Conservation (phyloP, 2,329 filamentous ascomycete species). For the Aureobasidium pullulans region DNA sequence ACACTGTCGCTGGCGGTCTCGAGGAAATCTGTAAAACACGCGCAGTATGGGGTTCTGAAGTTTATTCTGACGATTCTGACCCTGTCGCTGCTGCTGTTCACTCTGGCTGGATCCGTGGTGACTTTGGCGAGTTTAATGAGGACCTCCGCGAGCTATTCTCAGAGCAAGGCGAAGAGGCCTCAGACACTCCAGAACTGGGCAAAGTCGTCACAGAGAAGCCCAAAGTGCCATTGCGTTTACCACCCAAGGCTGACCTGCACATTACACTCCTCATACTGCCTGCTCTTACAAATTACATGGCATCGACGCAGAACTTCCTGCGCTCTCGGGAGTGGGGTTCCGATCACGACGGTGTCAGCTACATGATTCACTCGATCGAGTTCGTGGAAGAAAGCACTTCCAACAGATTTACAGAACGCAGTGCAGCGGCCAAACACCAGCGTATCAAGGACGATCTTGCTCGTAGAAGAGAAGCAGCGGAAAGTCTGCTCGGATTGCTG, state of each 20-base stretch:
- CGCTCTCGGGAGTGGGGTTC: slow-evolving; percentile 72
- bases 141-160: slow-evolving; percentile 26
- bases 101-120: slow-evolving; percentile 82
- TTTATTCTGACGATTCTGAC: slow-evolving; percentile 95
- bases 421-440: slow-evolving; percentile 41
- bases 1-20: slow-evolving; percentile 33
- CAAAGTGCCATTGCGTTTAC: slow-evolving; percentile 56
- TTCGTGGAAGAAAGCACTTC: slow-evolving; percentile 73
- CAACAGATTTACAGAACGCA: slow-evolving; percentile 37
- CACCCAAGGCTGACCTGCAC: slow-evolving; percentile 68
- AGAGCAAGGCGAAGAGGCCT: slow-evolving; percentile 17
- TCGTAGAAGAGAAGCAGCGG: slow-evolving; percentile 26
- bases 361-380: slow-evolving; percentile 70
- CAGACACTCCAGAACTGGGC: background rate
- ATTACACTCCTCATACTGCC: slow-evolving; percentile 82
- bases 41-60: slow-evolving; percentile 84
- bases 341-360: slow-evolving; percentile 80
- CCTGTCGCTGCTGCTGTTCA: slow-evolving; percentile 89
- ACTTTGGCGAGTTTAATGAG: slow-evolving; percentile 58
- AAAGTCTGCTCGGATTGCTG: slow-evolving; percentile 16
- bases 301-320: slow-evolving; percentile 70
- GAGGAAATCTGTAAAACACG: slow-evolving; percentile 77
- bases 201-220: slow-evolving; percentile 19
- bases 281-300: slow-evolving; percentile 65
- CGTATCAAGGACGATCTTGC: slow-evolving; percentile 36